Conservation (phyloP, 495 filamentous ascomycete species). For the Penicillium canescens region DNA sequence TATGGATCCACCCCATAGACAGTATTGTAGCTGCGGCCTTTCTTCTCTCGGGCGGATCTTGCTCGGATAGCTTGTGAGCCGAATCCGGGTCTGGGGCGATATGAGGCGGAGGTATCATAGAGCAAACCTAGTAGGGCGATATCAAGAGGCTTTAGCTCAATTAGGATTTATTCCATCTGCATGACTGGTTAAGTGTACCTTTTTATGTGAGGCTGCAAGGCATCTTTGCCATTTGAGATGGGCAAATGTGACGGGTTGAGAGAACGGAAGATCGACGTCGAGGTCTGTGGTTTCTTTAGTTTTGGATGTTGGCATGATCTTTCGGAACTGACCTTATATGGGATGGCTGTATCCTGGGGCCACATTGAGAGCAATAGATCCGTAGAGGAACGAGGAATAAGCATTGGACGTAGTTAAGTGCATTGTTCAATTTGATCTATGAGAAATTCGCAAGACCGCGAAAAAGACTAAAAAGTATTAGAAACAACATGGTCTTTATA, state of each 20-base stretch:
- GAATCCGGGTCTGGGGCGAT: slow-evolving; percentile 69
- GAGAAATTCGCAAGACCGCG: neutral
- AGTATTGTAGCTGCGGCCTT: slow-evolving; percentile 30
- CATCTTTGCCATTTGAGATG: slow-evolving; percentile 27
- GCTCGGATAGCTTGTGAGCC: slow-evolving; percentile 68
- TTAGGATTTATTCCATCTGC: neutral
- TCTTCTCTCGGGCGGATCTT: slow-evolving; percentile 43
- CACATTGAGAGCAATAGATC: neutral
- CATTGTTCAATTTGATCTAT: neutral
- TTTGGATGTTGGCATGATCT: neutral
- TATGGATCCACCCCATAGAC: slow-evolving; percentile 48
- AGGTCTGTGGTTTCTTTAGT: slow-evolving; percentile 13
- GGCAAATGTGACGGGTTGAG: slow-evolving; percentile 28
- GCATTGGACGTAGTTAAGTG: neutral
- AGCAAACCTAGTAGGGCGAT: slow-evolving; percentile 26
- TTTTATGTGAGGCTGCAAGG: slow-evolving; percentile 13
- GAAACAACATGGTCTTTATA: neutral
- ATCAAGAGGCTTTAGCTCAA: slow-evolving; percentile 11
- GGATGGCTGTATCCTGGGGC: slow-evolving; percentile 5
- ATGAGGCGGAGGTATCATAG: slow-evolving; percentile 50
- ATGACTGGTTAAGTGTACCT: slow-evolving; percentile 3
- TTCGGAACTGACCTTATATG: slow-evolving; percentile 6
- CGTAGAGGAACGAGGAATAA: neutral
- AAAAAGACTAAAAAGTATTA: no score
- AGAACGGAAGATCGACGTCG: slow-evolving; percentile 27